Evolutionary conservation across 1,139 yeast genomes (phyloP).

Genomic region (Pichia sp.): DNA sequence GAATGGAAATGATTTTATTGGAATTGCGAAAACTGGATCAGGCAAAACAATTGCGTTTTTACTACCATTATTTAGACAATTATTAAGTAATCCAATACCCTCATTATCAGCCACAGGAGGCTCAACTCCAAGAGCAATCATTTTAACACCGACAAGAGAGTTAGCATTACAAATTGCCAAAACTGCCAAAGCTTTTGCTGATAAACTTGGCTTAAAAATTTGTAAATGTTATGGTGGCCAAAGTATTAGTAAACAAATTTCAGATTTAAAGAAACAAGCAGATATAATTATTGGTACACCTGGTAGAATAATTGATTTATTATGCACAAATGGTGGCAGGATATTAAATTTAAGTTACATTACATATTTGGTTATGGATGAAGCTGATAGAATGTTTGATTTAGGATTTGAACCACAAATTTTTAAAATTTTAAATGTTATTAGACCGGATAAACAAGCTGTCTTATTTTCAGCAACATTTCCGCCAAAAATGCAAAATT

Average conservation of each 20-base stretch:
- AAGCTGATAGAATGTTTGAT: constrained; percentile 96
- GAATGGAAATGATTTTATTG: constrained; percentile 86
- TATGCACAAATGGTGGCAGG: constrained; percentile 79
- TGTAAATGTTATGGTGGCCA: constrained; percentile 95
- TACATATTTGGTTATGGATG: constrained; percentile 84
- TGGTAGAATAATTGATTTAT: constrained; percentile 84
- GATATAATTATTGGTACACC: constrained; percentile 92
- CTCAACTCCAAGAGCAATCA: constrained; percentile 72
- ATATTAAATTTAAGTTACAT: constrained; percentile 63
- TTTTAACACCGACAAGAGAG: constrained; percentile 91
- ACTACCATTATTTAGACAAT: constrained; percentile 77
- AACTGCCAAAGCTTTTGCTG: constrained; percentile 57
- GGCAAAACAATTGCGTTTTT: constrained; percentile 91
- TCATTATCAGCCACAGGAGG: constrained; percentile 17
- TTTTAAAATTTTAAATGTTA: constrained; percentile 65
- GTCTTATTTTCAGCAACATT: constrained; percentile 93
- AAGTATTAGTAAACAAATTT: constrained; percentile 73
- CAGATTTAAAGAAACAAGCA: constrained; percentile 69
- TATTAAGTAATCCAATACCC: constrained; percentile 35
- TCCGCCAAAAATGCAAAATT: constrained; percentile 68
- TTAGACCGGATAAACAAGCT: constrained; percentile 87
- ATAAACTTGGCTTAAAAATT: constrained; percentile 44
- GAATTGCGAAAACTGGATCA: constrained; percentile 94
- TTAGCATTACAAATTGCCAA: constrained; percentile 77
- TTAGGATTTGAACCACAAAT: constrained; percentile 98